Evolutionary conservation across 2,329 filamentous ascomycete species (phyloP).

Genomic region (Exophiala sideris): DNA sequence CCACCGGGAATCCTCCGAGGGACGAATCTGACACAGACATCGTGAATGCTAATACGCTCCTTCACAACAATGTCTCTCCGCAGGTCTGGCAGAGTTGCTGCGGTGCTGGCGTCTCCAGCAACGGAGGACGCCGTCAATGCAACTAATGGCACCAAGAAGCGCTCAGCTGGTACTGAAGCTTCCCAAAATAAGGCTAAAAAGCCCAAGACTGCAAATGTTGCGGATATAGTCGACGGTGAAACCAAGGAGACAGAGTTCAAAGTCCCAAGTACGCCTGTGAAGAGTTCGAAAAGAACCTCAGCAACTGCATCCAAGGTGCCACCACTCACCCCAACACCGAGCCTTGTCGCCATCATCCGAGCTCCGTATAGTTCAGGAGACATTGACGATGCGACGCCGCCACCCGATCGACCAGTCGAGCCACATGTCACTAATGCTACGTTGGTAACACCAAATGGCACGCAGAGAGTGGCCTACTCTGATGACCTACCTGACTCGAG

Average conservation of each 20-base stretch:
- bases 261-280: slow-evolving; percentile 31
- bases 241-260: slow-evolving; percentile 21
- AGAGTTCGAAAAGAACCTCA: slow-evolving; percentile 29
- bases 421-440: slow-evolving; percentile 48
- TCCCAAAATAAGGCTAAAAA: slow-evolving; percentile 18
- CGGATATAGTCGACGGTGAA: slow-evolving; percentile 8
- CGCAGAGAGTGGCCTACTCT: slow-evolving; percentile 48
- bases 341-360: slow-evolving; percentile 46
- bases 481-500: slow-evolving; percentile 36
- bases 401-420: slow-evolving; percentile 45
- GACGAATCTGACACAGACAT: background rate
- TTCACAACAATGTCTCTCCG: slow-evolving; percentile 21
- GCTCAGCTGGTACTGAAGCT: slow-evolving; percentile 11
- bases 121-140: background rate
- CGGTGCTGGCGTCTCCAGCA: background rate
- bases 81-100: slow-evolving; percentile 21
- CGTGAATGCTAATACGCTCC: slow-evolving; percentile 15
- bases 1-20: too few species aligned
- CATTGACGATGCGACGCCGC: slow-evolving; percentile 38
- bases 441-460: slow-evolving; percentile 47
- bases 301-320: slow-evolving; percentile 33
- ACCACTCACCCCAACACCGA: slow-evolving; percentile 49
- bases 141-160: slow-evolving; percentile 24
- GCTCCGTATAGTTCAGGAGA: slow-evolving; percentile 42
- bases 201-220: slow-evolving; percentile 8